Evolutionary conservation across 257 asterid species (phyloP), one percentile per base, ranked within the genome.

Genomic region (Solanum dulcamara): DNA sequence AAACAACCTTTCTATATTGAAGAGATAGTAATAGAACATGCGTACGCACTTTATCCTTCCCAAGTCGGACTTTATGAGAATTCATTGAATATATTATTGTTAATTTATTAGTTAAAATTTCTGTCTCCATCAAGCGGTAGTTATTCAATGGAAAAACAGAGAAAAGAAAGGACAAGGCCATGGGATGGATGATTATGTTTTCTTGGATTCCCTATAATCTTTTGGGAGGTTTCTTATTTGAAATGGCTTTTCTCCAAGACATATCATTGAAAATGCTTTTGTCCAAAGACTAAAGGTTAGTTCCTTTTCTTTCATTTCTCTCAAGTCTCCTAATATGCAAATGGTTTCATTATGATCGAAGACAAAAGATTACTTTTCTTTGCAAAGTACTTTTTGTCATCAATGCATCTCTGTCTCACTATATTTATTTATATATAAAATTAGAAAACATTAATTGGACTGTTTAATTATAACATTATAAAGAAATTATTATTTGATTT

Each of bases 141-240:
- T 70, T n/a, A 18, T 75, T 24, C 59, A 2, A 24, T 13, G 59
- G 35, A 4, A 74, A 70, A 38, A 38, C n/a, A 12, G 8, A 15
- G 60, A 44, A 38, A 72, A 44, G 59, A 44, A 74, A 75, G 81
- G 60, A 8, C 40, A 44, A 44, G 60, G 2, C 2, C 38, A 14
- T 44, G 38, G 38, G 59, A 75, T 26, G 15, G 70, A 80, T 87
- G 85, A 79, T 87, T 85, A 60, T 74, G 86, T 85, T 87, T 86
- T 88, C 86, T 89, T 84, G 87, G 90, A 88, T 88, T 66, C 89
- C 88, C 71, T 46, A 18, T 4, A 33, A 12, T 83, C 42, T 10
- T 80, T 83, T 7, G 9, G 11, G 37, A 50, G 11, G 66, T 11
- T 53, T 80, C 18, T 71, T 55, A 53, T 62, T 84, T 3, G n/a